A percentile compares a stretch with the other conserved stretches of the same genome.
These are phyloP conservation scores for Phoenix dactylifera DNA, from an alignment of 176 grass and related monocot species.

Conservation along the genomic window DNA sequence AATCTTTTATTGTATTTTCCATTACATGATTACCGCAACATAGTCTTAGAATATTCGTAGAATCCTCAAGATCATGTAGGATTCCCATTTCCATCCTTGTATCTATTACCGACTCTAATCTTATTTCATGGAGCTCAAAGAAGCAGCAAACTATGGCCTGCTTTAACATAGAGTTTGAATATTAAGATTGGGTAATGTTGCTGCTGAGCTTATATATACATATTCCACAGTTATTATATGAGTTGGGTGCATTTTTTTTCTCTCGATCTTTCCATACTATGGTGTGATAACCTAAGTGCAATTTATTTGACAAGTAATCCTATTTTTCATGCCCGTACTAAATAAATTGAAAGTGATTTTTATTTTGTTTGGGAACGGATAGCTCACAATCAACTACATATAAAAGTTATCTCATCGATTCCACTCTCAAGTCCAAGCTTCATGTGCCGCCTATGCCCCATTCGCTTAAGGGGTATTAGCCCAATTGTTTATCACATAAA, in stretches of 20 bases:
- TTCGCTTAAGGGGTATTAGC: no score
- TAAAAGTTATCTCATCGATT: neutral
- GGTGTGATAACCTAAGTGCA: conserved; percentile 1
- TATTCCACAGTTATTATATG: neutral
- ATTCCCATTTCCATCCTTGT: no score
- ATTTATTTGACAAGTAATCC: neutral
- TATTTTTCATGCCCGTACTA: neutral
- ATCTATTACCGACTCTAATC: neutral
- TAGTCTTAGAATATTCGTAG: no score
- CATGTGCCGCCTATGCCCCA: no score
- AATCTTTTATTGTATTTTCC: no score
- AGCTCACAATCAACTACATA: neutral
- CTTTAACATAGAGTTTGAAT: neutral
- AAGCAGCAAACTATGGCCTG: conserved; percentile 1
- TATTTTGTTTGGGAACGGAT: conserved; percentile 8
- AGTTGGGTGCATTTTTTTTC: neutral
- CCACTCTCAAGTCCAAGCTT: no score
- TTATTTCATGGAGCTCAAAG: conserved; percentile 3
- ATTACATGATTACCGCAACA: no score
- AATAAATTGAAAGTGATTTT: conserved; percentile 6
- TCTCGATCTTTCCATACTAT: neutral
- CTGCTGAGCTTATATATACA: neutral
- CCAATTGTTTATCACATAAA: no score
- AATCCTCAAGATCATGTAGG: no score
- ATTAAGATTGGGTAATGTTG: neutral